Percentiles rank a stretch among this genome's conserved stretches.
Conservation (phyloP, 2,329 filamentous ascomycete genomes). For the Ophiocordyceps camponoti-saundersi region DNA sequence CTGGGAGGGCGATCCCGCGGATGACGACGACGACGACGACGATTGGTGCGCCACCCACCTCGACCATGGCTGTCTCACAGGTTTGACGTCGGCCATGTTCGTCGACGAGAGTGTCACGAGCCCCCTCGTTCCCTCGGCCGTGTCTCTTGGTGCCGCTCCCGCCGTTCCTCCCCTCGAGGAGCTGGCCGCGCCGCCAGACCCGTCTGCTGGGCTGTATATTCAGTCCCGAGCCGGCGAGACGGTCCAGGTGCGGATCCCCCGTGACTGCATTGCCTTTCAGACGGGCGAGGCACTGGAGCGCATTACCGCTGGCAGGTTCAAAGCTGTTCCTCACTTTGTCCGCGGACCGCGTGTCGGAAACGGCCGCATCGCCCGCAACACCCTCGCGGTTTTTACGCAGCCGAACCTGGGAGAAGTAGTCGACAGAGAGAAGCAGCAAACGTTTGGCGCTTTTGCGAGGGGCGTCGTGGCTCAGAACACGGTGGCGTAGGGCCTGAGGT, state of each 20-base stretch:
- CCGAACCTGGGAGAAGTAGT: slow-evolving; percentile 75
- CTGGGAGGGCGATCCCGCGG: slow-evolving; percentile 17
- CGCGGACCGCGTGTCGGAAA: slow-evolving; percentile 46
- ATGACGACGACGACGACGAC: slow-evolving; percentile 39
- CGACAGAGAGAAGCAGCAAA: slow-evolving; percentile 47
- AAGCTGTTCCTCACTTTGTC: slow-evolving; percentile 92
- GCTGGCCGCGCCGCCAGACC: slow-evolving; percentile 61
- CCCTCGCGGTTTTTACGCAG: slow-evolving; percentile 91
- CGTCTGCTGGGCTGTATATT: slow-evolving; percentile 83
- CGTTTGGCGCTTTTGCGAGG: slow-evolving; percentile 61
- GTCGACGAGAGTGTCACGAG: slow-evolving; percentile 51
- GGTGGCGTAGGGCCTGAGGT: slow-evolving; percentile 12
- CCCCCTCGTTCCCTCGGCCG: slow-evolving; percentile 14
- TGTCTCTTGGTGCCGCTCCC: slow-evolving; percentile 7
- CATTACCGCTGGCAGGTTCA: slow-evolving; percentile 82
- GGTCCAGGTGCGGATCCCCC: slow-evolving; percentile 83
- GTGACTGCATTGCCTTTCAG: slow-evolving; percentile 87
- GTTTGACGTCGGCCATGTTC: slow-evolving; percentile 91
- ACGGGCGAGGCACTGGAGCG: slow-evolving; percentile 83
- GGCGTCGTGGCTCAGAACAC: slow-evolving; percentile 44
- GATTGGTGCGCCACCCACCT: slow-evolving; percentile 90
- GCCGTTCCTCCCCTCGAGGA: slow-evolving; percentile 43
- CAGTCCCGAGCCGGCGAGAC: slow-evolving; percentile 65
- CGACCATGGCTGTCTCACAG: slow-evolving; percentile 87
- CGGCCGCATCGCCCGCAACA: slow-evolving; percentile 57